Evolutionary conservation across 768 basidiomycete genomes (phyloP).

Genomic region (Pleurotus tuber-regium): DNA sequence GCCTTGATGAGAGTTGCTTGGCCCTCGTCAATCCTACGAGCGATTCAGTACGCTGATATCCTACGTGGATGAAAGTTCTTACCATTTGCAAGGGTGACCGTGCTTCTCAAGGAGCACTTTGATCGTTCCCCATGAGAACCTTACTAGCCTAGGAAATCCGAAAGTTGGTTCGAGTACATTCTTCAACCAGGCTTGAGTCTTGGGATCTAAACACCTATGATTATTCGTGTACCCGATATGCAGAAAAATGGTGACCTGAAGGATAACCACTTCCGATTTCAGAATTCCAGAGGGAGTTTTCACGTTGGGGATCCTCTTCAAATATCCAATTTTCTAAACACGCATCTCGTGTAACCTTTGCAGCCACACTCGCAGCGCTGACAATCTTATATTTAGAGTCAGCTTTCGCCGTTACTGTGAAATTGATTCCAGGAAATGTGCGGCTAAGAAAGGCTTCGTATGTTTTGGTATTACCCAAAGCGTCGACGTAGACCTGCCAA

Average conservation of each 20-base stretch:
- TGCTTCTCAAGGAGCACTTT: constrained; percentile 80
- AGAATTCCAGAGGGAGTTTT: constrained; percentile 24
- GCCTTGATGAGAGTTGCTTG: constrained; percentile 74
- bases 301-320: constrained; percentile 43
- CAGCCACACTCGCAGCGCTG: constrained; percentile 95
- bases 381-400: constrained; percentile 98
- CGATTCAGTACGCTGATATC: constrained; percentile 1
- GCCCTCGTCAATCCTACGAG: constrained; percentile 77
- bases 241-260: constrained; percentile 48
- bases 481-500: constrained; percentile 88
- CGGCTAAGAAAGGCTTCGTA: constrained; percentile 83
- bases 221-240: neutral
- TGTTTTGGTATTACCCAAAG: constrained; percentile 81
- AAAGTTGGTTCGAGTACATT: constrained; percentile 80
- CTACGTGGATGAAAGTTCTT: constrained; percentile 10
- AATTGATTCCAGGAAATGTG: constrained; percentile 78
- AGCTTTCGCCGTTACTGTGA: constrained; percentile 91
- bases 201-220: constrained; percentile 64
- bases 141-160: constrained; percentile 85
- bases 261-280: constrained; percentile 88
- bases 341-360: constrained; percentile 93
- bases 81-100: constrained; percentile 85
- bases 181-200: constrained; percentile 85
- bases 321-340: constrained; percentile 87
- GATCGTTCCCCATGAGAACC: constrained; percentile 96